A percentile compares a stretch with the other conserved stretches of the same genome.
These are phyloP conservation scores for Mangifera indica DNA, from an alignment of 345 rosid genomes.

Conservation along the genomic window DNA sequence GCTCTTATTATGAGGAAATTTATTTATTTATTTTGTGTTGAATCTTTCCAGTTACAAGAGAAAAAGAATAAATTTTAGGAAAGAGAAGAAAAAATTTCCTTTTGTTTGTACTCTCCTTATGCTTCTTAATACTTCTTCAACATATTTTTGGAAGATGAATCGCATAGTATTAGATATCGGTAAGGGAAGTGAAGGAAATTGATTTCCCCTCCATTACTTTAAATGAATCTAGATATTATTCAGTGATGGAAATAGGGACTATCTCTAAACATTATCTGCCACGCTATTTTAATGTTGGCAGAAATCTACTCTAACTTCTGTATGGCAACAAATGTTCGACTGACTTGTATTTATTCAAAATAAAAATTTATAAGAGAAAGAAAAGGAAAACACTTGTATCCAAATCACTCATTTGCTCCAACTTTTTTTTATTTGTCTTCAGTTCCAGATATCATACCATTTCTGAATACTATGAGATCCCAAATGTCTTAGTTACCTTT, in stretches of 20 bases:
- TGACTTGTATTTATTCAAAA: background rate
- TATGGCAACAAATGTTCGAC: background rate
- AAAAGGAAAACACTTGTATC: background rate
- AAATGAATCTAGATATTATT: background rate
- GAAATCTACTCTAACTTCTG: background rate
- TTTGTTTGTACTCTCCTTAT: background rate
- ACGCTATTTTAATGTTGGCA: slow-evolving; percentile 1
- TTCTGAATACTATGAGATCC: too few species aligned
- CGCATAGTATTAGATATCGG: background rate
- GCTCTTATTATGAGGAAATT: background rate
- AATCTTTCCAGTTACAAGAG: background rate
- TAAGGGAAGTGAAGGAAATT: background rate
- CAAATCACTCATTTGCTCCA: background rate
- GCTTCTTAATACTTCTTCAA: background rate
- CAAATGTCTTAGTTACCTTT: background rate
- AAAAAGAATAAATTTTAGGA: background rate
- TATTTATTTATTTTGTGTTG: background rate
- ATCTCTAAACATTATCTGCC: background rate
- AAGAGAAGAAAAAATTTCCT: background rate
- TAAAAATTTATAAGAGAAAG: too few species aligned
- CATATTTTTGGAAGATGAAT: background rate
- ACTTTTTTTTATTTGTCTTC: background rate
- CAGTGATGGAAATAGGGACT: background rate
- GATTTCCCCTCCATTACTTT: background rate
- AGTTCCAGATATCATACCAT: background rate